These are phyloP conservation scores for Cercospora zeae-maydis DNA, from an alignment of 2,329 filamentous ascomycete species.

Conservation along the genomic window DNA sequence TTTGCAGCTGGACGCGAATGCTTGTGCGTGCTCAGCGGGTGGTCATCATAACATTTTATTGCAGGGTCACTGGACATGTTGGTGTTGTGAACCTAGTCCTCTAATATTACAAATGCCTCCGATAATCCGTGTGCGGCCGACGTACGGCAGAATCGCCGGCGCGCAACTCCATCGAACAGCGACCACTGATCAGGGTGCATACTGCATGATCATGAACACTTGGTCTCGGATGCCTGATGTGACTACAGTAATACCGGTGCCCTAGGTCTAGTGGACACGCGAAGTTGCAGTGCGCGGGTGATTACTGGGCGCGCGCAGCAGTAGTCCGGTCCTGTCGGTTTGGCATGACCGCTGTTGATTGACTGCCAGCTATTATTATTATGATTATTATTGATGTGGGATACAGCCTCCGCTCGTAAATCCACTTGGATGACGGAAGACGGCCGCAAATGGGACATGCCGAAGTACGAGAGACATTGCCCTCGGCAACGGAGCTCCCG, in stretches of 20 bases:
- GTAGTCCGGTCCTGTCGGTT: not conserved
- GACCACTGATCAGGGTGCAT: slow-evolving; percentile 7
- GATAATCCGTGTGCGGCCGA: slow-evolving; percentile 12
- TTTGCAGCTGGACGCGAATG: not conserved
- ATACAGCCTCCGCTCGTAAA: not conserved
- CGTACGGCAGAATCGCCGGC: not conserved
- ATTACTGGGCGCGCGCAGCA: slow-evolving; percentile 3
- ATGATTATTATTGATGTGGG: not conserved
- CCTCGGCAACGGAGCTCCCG: not conserved
- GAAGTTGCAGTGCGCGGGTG: slow-evolving; percentile 2
- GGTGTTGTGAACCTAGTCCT: slow-evolving; percentile 10
- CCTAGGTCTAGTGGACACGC: not conserved
- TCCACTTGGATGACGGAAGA: not conserved
- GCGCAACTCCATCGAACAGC: not conserved
- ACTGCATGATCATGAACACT: not conserved
- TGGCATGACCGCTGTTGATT: slow-evolving; percentile 5
- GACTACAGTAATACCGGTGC: not conserved
- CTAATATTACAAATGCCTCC: not conserved
- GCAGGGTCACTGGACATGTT: not conserved
- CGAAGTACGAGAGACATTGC: not conserved
- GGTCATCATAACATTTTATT: slow-evolving; percentile 3
- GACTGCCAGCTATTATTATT: not conserved
- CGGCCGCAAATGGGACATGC: slow-evolving; percentile 7
- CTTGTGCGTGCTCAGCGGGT: too few species aligned
- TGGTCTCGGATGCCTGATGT: slow-evolving; percentile 1